phyloP scores from a whole-genome alignment of 1,139 yeast genomes.

The Komagataea norvegica region DNA sequence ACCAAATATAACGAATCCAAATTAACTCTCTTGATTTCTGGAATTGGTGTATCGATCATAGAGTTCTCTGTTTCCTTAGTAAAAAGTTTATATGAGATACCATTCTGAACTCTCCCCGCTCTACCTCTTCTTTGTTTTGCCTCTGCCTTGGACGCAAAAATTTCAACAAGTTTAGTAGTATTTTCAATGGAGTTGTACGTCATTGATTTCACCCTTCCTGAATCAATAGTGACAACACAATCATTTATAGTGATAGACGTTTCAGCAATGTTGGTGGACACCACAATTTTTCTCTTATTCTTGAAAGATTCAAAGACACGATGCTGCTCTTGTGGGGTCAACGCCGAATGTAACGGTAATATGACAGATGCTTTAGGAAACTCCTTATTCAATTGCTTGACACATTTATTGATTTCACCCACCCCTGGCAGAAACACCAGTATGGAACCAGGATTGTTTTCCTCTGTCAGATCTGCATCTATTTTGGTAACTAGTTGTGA shows the following conservation, averaged over 20 bases:
- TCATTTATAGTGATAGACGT: conserved; percentile 92
- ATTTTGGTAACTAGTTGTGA: conserved; percentile 50
- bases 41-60: conserved; percentile 73
- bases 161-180: conserved; percentile 68
- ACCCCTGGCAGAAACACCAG: conserved; percentile 87
- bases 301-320: conserved; percentile 59
- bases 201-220: conserved; percentile 80
- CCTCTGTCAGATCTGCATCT: conserved; percentile 40
- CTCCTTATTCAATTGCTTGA: conserved; percentile 28
- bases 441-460: conserved; percentile 62
- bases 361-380: conserved; percentile 32
- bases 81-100: conserved; percentile 77
- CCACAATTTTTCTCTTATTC: conserved; percentile 71
- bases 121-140: conserved; percentile 93
- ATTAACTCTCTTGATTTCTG: conserved; percentile 82
- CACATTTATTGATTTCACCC: conserved; percentile 71
- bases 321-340: conserved; percentile 78
- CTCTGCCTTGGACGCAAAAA: conserved; percentile 90
- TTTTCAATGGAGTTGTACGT: conserved; percentile 63
- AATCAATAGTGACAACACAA: conserved; percentile 86
- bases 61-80: conserved; percentile 53
- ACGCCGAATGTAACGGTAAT: conserved; percentile 83
- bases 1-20: conserved; percentile 76
- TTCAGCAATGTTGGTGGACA: conserved; percentile 84
- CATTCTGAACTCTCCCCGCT: conserved; percentile 92